Percentiles rank a stretch among this genome's conserved stretches.
phyloP scores from a whole-genome alignment of 2,329 filamentous ascomycete genomes.

The Teratosphaeria gauchensis region DNA sequence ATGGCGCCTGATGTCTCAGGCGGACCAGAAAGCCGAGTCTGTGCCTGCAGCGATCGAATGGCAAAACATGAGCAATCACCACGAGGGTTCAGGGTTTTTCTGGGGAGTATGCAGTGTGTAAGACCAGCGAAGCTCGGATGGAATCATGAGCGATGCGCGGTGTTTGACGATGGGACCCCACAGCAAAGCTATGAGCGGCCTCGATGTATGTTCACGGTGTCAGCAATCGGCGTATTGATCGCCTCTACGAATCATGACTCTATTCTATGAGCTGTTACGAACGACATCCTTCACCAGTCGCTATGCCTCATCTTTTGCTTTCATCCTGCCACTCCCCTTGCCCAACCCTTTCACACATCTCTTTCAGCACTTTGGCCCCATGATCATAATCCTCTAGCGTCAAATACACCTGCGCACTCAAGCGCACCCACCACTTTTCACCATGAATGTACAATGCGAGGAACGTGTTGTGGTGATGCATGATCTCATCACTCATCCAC shows the following conservation, averaged over 20 bases:
- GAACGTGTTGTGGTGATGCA: slow-evolving; percentile 61
- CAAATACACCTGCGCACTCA: slow-evolving; percentile 80
- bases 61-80: background rate
- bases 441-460: slow-evolving; percentile 54
- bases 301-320: background rate
- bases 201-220: too few relatives aligned
- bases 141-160: background rate
- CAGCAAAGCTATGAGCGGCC: too few relatives aligned
- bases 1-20: background rate
- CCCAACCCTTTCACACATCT: slow-evolving; percentile 44
- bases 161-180: too few relatives aligned
- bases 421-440: slow-evolving; percentile 56
- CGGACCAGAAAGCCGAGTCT: background rate
- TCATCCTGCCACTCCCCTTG: slow-evolving; percentile 35
- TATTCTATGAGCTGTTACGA: too few relatives aligned
- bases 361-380: slow-evolving; percentile 50
- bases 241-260: too few relatives aligned
- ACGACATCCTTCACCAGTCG: background rate
- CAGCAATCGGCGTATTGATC: too few relatives aligned
- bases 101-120: too few relatives aligned
- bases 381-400: slow-evolving; percentile 69
- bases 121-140: background rate
- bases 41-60: background rate
- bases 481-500: slow-evolving; percentile 31
- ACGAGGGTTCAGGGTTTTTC: background rate